Evolutionary conservation across 2,329 filamentous ascomycete species (phyloP).

Genomic region (Verticillium albo-atrum): DNA sequence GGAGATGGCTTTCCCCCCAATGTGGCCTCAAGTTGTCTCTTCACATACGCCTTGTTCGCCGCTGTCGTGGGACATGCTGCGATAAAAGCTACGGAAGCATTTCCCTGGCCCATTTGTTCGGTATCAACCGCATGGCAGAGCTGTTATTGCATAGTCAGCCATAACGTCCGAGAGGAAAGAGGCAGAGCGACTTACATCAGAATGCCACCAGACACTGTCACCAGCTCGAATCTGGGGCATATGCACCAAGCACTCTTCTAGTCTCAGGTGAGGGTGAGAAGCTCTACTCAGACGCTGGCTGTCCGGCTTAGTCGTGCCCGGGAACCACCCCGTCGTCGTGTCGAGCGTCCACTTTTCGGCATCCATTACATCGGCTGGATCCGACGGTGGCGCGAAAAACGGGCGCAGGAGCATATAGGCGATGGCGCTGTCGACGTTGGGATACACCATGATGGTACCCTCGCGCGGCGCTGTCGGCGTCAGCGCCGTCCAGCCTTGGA

Average conservation of each 20-base stretch:
- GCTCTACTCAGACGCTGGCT: conserved; percentile 28
- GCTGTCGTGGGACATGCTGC: conserved; percentile 28
- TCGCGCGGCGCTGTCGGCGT: conserved; percentile 25
- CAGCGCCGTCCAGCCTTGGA: conserved; percentile 38
- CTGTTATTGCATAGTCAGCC: conserved; percentile 9
- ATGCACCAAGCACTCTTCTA: conserved; percentile 30
- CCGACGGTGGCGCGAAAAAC: conserved; percentile 30
- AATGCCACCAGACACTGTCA: conserved; percentile 37
- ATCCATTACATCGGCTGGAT: conserved; percentile 25
- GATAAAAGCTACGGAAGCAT: conserved; percentile 29
- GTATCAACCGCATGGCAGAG: conserved; percentile 34
- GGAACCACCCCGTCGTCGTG: conserved; percentile 25
- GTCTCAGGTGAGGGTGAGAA: conserved; percentile 31
- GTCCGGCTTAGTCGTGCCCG: conserved; percentile 27
- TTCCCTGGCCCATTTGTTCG: conserved; percentile 25
- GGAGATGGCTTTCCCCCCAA: not conserved
- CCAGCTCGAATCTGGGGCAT: conserved; percentile 31
- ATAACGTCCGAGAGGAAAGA: not conserved
- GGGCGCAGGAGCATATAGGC: conserved; percentile 36
- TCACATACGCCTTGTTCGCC: conserved; percentile 17
- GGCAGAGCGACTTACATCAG: conserved; percentile 27
- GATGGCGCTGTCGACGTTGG: conserved; percentile 28
- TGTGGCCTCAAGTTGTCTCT: conserved; percentile 7
- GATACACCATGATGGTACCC: conserved; percentile 34
- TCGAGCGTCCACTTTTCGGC: conserved; percentile 30